Evolutionary conservation across 73 alveolate genomes (phyloP).

Genomic region (Paramecium biaurelia): DNA sequence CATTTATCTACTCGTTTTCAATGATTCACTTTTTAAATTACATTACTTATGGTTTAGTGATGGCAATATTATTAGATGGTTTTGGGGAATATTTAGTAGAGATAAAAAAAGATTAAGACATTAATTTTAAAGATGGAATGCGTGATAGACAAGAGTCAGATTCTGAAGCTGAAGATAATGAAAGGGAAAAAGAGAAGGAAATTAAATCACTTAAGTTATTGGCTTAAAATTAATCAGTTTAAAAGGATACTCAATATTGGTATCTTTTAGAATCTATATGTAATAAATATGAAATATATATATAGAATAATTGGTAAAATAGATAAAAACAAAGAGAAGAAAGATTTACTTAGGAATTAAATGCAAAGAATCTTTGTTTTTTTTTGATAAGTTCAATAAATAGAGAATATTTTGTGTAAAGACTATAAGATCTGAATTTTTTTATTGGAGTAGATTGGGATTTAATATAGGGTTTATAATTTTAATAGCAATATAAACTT

Average conservation of each 20-base stretch:
- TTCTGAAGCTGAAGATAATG: not conserved
- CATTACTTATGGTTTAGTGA: conserved; percentile 34
- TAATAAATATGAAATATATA: not conserved
- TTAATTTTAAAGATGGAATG: not conserved
- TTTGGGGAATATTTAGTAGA: not conserved
- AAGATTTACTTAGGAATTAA: conserved; percentile 9
- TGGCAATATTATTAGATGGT: conserved; percentile 25
- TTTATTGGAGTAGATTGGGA: not conserved
- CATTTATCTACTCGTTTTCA: not conserved
- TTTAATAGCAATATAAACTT: not conserved
- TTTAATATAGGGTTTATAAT: not conserved
- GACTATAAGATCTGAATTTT: not conserved
- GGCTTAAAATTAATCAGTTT: not conserved
- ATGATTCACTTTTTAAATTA: conserved; percentile 1
- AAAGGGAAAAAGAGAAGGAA: not conserved
- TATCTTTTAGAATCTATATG: not conserved
- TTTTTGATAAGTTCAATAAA: not conserved
- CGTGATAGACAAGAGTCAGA: not conserved
- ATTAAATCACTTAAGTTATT: not conserved
- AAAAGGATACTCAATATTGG: not conserved
- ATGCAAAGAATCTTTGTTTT: not conserved
- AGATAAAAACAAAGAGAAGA: not conserved
- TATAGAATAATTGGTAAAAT: not conserved
- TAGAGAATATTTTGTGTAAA: not conserved
- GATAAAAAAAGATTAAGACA: not conserved